Percentiles rank a stretch among this genome's conserved stretches.
Evolutionary conservation across 345 rosid species (phyloP).

Genomic region (Xanthoceras sorbifolium): DNA sequence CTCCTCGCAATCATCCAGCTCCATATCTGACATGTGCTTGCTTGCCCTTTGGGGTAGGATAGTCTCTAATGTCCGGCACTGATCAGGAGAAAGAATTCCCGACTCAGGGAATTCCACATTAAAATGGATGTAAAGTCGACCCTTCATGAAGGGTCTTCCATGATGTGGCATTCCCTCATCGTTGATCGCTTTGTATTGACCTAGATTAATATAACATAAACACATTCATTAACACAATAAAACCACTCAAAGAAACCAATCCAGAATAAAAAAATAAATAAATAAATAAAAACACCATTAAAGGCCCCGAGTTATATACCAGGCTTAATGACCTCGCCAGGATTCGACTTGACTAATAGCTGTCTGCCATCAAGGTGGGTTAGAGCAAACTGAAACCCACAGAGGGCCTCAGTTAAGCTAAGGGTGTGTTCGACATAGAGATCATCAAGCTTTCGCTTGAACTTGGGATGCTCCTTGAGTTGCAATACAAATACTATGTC

Average conservation of each 20-base stretch:
- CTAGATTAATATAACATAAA: conserved; percentile 21
- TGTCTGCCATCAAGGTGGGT: conserved; percentile 67
- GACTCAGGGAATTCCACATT: conserved; percentile 66
- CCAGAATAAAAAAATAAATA: not conserved
- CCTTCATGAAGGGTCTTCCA: conserved; percentile 68
- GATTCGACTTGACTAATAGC: conserved; percentile 63
- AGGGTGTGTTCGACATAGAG: conserved; percentile 44
- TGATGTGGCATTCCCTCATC: conserved; percentile 66
- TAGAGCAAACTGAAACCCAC: conserved; percentile 64
- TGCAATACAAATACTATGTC: conserved; percentile 55
- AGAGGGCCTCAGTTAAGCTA: conserved; percentile 61
- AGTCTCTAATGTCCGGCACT: conserved; percentile 51
- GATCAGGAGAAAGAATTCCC: conserved; percentile 41
- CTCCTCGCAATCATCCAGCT: conserved; percentile 73
- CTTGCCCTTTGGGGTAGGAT: conserved; percentile 48
- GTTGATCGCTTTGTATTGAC: conserved; percentile 52
- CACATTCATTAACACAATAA: not conserved
- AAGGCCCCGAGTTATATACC: conserved; percentile 29
- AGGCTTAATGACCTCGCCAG: conserved; percentile 66
- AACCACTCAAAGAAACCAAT: not conserved
- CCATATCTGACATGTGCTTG: conserved; percentile 50
- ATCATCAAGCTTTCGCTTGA: conserved; percentile 51
- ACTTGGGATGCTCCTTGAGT: conserved; percentile 56
- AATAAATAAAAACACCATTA: not conserved
- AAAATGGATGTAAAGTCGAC: conserved; percentile 61